phyloP scores from a whole-genome alignment of 2,329 filamentous ascomycete species.

The Pochonia chlamydosporia region DNA sequence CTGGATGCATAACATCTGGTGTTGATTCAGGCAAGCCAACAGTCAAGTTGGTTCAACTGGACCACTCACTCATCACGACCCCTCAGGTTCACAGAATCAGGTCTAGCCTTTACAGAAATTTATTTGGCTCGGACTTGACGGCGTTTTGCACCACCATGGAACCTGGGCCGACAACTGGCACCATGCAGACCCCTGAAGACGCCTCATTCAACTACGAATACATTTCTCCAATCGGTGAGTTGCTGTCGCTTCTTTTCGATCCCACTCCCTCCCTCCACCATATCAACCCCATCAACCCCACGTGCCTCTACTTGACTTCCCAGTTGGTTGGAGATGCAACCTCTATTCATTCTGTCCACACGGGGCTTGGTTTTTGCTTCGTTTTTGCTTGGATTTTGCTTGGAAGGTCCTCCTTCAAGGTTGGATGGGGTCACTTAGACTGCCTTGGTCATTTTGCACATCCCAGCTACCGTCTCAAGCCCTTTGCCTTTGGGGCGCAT shows the following conservation, averaged over 20 bases:
- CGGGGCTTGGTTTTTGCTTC: not conserved
- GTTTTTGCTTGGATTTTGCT: too few relatives aligned
- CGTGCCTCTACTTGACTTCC: slow-evolving; percentile 37
- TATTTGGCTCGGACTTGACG: not conserved
- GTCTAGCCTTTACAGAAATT: not conserved
- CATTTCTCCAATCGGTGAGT: slow-evolving; percentile 53
- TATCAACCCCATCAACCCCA: slow-evolving; percentile 19
- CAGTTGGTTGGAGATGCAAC: slow-evolving; percentile 22
- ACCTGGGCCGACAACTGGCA: slow-evolving; percentile 24
- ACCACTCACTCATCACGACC: not conserved
- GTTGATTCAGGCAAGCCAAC: not conserved
- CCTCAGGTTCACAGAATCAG: not conserved
- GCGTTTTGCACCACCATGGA: slow-evolving; percentile 26
- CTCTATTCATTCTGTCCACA: not conserved
- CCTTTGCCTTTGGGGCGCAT: too few relatives aligned
- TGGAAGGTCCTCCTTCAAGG: too few relatives aligned
- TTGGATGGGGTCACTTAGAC: too few relatives aligned
- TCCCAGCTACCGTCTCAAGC: too few relatives aligned
- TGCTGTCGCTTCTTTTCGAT: not conserved
- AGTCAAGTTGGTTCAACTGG: not conserved
- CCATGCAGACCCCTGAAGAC: slow-evolving; percentile 38
- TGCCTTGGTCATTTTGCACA: too few relatives aligned
- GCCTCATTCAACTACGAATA: slow-evolving; percentile 36
- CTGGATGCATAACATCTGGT: not conserved
- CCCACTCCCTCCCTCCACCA: not conserved